These are phyloP conservation scores for Solanum pimpinellifolium DNA, from an alignment of 257 asterid species.

Conservation along the genomic window DNA sequence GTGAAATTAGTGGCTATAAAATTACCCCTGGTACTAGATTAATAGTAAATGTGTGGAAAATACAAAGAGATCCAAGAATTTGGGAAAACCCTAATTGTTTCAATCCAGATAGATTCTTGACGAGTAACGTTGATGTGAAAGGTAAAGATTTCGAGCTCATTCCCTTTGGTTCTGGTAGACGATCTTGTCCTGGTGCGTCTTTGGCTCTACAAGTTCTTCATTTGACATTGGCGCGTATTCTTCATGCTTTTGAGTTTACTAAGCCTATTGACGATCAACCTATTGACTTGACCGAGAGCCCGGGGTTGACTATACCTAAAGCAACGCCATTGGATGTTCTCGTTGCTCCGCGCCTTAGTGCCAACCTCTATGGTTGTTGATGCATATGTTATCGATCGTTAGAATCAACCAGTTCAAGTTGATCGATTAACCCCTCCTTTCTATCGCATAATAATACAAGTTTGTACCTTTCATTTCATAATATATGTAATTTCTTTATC, in stretches of 20 bases:
- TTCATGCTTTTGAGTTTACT: slow-evolving; percentile 30
- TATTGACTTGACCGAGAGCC: slow-evolving; percentile 39
- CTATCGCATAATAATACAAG: not conserved
- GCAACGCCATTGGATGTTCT: slow-evolving; percentile 28
- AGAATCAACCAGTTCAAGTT: not conserved
- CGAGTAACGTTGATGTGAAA: slow-evolving; percentile 13
- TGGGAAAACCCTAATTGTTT: slow-evolving; percentile 38
- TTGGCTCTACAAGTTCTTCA: slow-evolving; percentile 16
- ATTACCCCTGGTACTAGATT: slow-evolving; percentile 32
- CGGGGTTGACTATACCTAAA: slow-evolving; percentile 20
- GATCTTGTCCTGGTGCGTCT: slow-evolving; percentile 26
- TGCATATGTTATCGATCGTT: not conserved
- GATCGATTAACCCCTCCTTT: not conserved
- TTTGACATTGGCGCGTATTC: slow-evolving; percentile 23
- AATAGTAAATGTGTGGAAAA: slow-evolving; percentile 31
- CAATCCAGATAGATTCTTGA: slow-evolving; percentile 40
- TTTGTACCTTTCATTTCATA: not conserved
- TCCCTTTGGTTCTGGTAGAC: slow-evolving; percentile 47
- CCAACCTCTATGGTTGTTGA: slow-evolving; percentile 6
- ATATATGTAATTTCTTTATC: not conserved
- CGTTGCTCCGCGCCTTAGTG: slow-evolving; percentile 21
- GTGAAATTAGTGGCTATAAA: slow-evolving; percentile 31
- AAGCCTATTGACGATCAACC: slow-evolving; percentile 2
- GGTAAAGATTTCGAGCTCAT: slow-evolving; percentile 33
- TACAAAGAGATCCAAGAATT: slow-evolving; percentile 34